Evolutionary conservation across 176 grass and related monocot genomes (phyloP).

Genomic region (Secale cereale): DNA sequence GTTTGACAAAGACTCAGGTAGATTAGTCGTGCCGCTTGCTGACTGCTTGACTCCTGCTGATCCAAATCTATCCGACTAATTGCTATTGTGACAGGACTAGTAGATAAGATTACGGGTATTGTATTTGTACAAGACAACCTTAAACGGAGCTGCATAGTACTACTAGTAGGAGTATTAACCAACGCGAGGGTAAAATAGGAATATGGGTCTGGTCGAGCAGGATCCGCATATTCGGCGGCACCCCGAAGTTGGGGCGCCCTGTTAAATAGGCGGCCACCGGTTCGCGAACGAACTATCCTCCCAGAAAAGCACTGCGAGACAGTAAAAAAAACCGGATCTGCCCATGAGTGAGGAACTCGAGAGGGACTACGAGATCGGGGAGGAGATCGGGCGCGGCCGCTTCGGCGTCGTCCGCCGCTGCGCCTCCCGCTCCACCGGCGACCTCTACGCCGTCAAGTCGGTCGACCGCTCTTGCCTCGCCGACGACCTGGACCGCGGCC

Average conservation of each 20-base stretch:
- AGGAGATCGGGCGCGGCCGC: slow-evolving; percentile 77
- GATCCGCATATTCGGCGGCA: slow-evolving; percentile 38
- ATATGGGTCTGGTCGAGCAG: background rate
- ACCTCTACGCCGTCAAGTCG: slow-evolving; percentile 69
- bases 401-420: slow-evolving; percentile 83
- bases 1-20: background rate
- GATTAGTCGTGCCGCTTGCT: background rate
- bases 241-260: background rate
- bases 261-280: slow-evolving; percentile 12
- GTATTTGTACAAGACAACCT: background rate
- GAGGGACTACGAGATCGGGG: slow-evolving; percentile 66
- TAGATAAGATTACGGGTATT: too few species aligned
- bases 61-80: background rate
- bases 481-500: slow-evolving; percentile 67
- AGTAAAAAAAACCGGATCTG: background rate
- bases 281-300: background rate
- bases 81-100: too few species aligned
- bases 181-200: background rate
- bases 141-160: background rate
- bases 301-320: background rate
- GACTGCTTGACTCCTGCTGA: background rate
- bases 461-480: slow-evolving; percentile 51
- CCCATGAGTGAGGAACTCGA: slow-evolving; percentile 56
- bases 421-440: slow-evolving; percentile 42
- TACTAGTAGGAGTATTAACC: background rate